Conservation (phyloP, 2,329 filamentous ascomycete species). For the Hysterium pulicare region DNA sequence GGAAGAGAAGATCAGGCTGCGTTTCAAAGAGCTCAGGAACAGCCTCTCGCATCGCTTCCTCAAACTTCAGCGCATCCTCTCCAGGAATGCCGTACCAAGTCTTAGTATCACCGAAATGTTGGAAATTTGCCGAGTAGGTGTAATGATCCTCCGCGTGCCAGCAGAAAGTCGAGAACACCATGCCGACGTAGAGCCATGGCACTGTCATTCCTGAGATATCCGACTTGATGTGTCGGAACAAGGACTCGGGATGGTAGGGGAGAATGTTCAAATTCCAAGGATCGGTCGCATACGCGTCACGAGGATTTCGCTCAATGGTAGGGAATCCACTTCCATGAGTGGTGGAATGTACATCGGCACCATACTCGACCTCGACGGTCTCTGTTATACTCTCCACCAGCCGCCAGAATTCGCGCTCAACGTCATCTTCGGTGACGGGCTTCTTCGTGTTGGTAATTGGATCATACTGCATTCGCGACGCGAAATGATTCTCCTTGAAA, state of each 20-base stretch:
- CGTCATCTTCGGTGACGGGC: constrained; percentile 87
- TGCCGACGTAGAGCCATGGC: constrained; percentile 97
- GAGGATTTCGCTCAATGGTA: constrained; percentile 85
- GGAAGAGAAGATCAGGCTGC: constrained; percentile 92
- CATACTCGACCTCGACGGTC: constrained; percentile 96
- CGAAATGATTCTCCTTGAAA: constrained; percentile 93
- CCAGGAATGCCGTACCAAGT: constrained; percentile 99
- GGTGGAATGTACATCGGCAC: constrained; percentile 95
- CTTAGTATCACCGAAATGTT: constrained; percentile 96
- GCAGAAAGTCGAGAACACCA: constrained; percentile 99
- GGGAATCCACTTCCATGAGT: constrained; percentile 97
- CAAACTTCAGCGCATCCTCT: constrained; percentile 90
- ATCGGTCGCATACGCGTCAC: constrained; percentile 81
- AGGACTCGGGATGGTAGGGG: constrained; percentile 82
- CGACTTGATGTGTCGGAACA: constrained; percentile 96
- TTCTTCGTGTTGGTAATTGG: constrained; percentile 75
- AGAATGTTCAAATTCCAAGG: constrained; percentile 95
- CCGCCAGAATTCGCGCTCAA: constrained; percentile 95
- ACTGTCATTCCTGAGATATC: constrained; percentile 99
- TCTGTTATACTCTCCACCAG: constrained; percentile 91
- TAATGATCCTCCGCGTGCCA: constrained; percentile 99
- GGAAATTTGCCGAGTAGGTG: constrained; percentile 95
- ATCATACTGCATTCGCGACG: constrained; percentile 84
- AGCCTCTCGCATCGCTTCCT: constrained; percentile 89
- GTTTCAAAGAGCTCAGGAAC: constrained; percentile 96